Evolutionary conservation across 1,139 yeast genomes (phyloP).

Genomic region (Saccharomyces pastorianus): DNA sequence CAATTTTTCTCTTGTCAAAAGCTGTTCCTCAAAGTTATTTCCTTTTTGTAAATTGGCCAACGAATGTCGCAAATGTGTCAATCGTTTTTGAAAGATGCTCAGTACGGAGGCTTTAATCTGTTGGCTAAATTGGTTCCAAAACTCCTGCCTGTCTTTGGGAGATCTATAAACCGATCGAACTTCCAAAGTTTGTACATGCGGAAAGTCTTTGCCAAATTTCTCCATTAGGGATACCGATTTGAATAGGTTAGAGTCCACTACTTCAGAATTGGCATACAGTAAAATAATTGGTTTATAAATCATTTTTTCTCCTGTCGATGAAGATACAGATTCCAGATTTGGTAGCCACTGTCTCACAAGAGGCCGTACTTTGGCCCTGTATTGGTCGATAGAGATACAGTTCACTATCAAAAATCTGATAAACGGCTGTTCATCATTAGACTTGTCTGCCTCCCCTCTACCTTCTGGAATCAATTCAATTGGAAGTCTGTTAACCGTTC

Average conservation of each 20-base stretch:
- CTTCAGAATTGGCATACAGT: constrained; percentile 26
- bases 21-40: constrained; percentile 7
- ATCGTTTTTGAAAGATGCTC: constrained; percentile 22
- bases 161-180: constrained; percentile 31
- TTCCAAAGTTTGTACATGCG: constrained; percentile 22
- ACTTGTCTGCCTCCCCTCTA: constrained; percentile 4
- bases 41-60: constrained; percentile 3
- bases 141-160: constrained; percentile 23
- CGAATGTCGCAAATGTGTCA: constrained; percentile 10
- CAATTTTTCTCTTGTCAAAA: constrained; percentile 21
- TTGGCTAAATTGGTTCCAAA: constrained; percentile 24
- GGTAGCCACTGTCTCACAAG: constrained; percentile 78
- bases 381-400: constrained; percentile 60
- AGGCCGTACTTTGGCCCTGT: constrained; percentile 73
- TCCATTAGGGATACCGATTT: constrained; percentile 27
- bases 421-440: constrained; percentile 38
- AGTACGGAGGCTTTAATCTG: constrained; percentile 19
- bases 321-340: constrained; percentile 32
- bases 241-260: constrained; percentile 27
- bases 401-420: constrained; percentile 62
- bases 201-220: constrained; percentile 29
- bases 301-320: background rate
- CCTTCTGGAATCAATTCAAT: constrained; percentile 55
- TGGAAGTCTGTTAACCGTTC: constrained; percentile 60
- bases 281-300: constrained; percentile 20